phyloP scores from a whole-genome alignment of 1,284 basidiomycete genomes.

The Mycosarcoma maydis region DNA sequence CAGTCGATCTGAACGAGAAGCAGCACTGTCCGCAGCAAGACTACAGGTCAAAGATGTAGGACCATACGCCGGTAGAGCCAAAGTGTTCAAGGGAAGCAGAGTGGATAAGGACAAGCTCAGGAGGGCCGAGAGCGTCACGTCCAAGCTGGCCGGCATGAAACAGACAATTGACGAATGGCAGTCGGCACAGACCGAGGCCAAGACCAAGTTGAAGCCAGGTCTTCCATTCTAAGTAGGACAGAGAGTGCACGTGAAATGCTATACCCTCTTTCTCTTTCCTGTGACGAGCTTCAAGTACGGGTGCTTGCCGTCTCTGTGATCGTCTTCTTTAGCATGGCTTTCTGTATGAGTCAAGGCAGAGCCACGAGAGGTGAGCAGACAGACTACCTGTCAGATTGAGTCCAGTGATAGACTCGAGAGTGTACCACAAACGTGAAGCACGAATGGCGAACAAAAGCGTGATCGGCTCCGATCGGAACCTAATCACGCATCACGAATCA shows the following conservation, averaged over 20 bases:
- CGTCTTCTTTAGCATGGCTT: too few relatives aligned
- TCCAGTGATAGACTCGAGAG: too few relatives aligned
- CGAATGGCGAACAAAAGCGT: neutral
- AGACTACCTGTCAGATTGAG: too few relatives aligned
- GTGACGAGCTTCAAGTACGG: too few relatives aligned
- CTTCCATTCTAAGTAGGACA: constrained; percentile 25
- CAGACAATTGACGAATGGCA: constrained; percentile 48
- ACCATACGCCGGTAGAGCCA: constrained; percentile 49
- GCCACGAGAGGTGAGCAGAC: too few relatives aligned
- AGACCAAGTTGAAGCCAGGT: constrained; percentile 39
- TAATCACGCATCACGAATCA: neutral
- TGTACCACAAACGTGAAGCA: neutral
- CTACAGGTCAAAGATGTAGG: constrained; percentile 25
- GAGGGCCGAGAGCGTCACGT: constrained; percentile 21
- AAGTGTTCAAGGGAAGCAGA: constrained; percentile 52
- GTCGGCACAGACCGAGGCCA: constrained; percentile 21
- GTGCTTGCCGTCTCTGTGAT: too few relatives aligned
- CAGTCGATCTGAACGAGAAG: constrained; percentile 8
- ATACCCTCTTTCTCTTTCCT: too few relatives aligned
- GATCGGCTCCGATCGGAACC: constrained; percentile 23
- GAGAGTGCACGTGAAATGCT: neutral
- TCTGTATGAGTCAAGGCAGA: too few relatives aligned
- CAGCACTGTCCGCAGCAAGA: constrained; percentile 27
- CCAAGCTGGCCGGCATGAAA: constrained; percentile 39
- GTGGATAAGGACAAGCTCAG: constrained; percentile 36